These are phyloP conservation scores for Pythium brassicae DNA, from an alignment of 352 stramenopile species.

Conservation along the genomic window DNA sequence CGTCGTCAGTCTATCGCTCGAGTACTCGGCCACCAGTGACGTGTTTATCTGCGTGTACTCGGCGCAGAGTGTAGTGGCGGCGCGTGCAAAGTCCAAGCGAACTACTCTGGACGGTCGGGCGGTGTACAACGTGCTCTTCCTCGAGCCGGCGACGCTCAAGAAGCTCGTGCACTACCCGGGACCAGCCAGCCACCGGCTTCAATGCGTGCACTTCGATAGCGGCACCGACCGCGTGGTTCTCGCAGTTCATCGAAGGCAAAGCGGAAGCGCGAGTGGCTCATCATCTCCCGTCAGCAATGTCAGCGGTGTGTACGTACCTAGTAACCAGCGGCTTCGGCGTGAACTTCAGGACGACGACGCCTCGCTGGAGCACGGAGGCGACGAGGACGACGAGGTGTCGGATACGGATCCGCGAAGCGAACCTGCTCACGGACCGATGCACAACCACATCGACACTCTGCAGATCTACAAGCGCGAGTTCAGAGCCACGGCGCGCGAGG, in stretches of 20 bases:
- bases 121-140: constrained; percentile 43
- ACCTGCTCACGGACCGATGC: constrained; percentile 17
- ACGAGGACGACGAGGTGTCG: neutral
- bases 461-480: constrained; percentile 42
- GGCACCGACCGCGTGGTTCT: constrained; percentile 38
- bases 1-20: constrained; percentile 26
- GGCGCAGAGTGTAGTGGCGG: constrained; percentile 9
- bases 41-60: constrained; percentile 67
- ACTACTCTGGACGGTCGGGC: neutral
- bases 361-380: neutral
- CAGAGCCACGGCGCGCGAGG: neutral
- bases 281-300: constrained; percentile 2
- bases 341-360: neutral
- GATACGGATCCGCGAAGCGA: constrained; percentile 1
- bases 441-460: constrained; percentile 48
- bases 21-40: constrained; percentile 40
- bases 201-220: constrained; percentile 39
- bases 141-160: constrained; percentile 58
- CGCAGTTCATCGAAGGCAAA: constrained; percentile 14
- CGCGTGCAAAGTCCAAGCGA: constrained; percentile 6
- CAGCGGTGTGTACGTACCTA: neutral
- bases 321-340: constrained; percentile 1
- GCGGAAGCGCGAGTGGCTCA: neutral
- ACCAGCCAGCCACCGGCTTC: constrained; percentile 32
- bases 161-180: constrained; percentile 50